Percentiles rank a stretch among this genome's conserved stretches.
Evolutionary conservation across 176 grass and related monocot species (phyloP).

Genomic region (Cenchrus fungigraminus): DNA sequence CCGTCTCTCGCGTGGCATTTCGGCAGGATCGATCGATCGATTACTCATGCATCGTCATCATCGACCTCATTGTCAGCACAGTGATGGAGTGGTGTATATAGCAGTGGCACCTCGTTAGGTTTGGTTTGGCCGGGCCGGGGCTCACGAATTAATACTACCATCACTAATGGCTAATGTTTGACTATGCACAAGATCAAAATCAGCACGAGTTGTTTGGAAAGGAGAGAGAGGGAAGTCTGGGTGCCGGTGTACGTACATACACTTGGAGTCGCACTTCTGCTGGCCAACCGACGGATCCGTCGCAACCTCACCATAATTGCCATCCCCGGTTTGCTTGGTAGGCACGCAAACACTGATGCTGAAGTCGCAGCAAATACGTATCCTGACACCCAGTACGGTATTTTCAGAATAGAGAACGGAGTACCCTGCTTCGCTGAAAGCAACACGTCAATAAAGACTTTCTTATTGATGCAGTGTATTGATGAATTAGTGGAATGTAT

Average conservation of each 20-base stretch:
- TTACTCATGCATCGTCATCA: slow-evolving; percentile 1
- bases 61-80: slow-evolving; percentile 41
- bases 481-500: neutral
- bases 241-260: slow-evolving; percentile 17
- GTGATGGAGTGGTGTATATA: neutral
- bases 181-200: slow-evolving; percentile 4
- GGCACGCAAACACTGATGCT: slow-evolving; percentile 41
- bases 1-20: neutral
- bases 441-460: neutral
- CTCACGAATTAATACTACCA: slow-evolving; percentile 2
- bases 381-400: neutral
- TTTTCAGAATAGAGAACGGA: neutral
- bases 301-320: slow-evolving; percentile 41
- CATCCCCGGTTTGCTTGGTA: slow-evolving; percentile 19
- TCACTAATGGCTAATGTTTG: slow-evolving; percentile 13
- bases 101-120: slow-evolving; percentile 21
- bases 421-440: neutral
- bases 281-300: slow-evolving; percentile 50
- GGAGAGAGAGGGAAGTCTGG: neutral
- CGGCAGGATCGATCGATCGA: neutral
- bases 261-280: slow-evolving; percentile 41
- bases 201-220: slow-evolving; percentile 16
- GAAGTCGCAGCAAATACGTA: slow-evolving; percentile 49
- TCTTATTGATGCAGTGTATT: neutral
- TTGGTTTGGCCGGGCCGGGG: neutral